Base-by-base conservation (phyloP, 2,329 filamentous ascomycete species). In the Rhinocladiella mackenziei region DNA sequence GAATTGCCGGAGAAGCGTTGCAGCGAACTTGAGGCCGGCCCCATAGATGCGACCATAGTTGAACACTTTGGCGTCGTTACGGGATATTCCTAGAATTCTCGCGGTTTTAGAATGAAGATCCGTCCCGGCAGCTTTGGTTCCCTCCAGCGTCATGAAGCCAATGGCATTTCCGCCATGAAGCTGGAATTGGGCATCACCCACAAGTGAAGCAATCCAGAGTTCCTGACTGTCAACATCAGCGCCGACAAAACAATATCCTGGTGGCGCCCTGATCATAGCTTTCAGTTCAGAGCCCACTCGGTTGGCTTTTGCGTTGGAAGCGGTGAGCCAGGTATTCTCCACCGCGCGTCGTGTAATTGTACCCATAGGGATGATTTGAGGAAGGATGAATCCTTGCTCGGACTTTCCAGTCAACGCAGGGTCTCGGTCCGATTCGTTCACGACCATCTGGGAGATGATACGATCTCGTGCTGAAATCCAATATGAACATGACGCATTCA, bases 11-110 rank as follows among this genome's bases (percentile, higher is more conserved):
- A 98, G 76, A 2, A 98, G 73, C 7, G 87, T 94, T 2, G 85
- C 82, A 0, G 92, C 92, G 61, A 98, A 98, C 57, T 89, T 94
- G 38, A 97, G 71, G 0, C 92, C 94, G 3, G 92, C 94, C n/a
- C 92, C 94, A 60, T 98, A 98, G 36, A 98, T 98, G 29, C 94
- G 86, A 5, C 94, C 94, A 58, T 98, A 98, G 64, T 98, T 98
- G 74, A 98, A 98, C 1, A 98, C 81, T 62, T 98, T 98, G 46
- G 92, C 92, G 59, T 96, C 82, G 59, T 96, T 96, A 50, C 92
- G 79, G 2, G 88, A 94, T 50, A 98, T 98, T 5, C 89, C 91
- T 2, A 98, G 67, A 45, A 98, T 98, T 4, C 77, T 76, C 1
- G 92, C 94, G 19, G 92, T 98, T 22, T 91, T 86, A 5, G 89